Percentiles rank a stretch among this genome's conserved stretches.
Conservation (phyloP, 169 alveolate species). For the Toxoplasma gondii region DNA sequence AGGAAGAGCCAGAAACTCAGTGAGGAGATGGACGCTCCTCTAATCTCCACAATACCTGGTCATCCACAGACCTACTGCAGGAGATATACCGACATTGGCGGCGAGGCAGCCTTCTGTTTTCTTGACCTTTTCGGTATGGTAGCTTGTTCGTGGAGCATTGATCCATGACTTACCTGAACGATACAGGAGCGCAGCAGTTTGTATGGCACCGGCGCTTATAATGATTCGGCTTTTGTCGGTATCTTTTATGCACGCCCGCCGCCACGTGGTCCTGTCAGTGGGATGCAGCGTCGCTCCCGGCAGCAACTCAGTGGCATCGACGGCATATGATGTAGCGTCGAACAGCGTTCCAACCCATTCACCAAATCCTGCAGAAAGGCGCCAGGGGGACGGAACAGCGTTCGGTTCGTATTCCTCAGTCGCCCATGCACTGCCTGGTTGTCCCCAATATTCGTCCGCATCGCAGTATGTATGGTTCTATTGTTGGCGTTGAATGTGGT, state of each 20-base stretch:
- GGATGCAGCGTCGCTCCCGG: neutral
- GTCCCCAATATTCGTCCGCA: too few relatives aligned
- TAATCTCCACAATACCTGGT: too few relatives aligned
- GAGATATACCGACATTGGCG: too few relatives aligned
- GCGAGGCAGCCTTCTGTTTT: too few relatives aligned
- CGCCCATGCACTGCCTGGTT: too few relatives aligned
- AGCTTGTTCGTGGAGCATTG: too few relatives aligned
- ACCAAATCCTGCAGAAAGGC: slow-evolving; percentile 35
- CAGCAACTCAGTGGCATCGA: slow-evolving; percentile 28
- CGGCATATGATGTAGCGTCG: slow-evolving; percentile 45
- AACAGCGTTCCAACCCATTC: slow-evolving; percentile 52
- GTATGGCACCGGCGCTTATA: slow-evolving; percentile 74
- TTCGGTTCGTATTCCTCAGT: too few relatives aligned
- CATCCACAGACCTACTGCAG: too few relatives aligned
- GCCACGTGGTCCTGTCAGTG: neutral
- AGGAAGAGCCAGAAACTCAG: neutral
- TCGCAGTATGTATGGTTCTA: too few relatives aligned
- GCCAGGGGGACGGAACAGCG: neutral
- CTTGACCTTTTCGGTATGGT: too few relatives aligned
- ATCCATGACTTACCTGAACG: slow-evolving; percentile 63
- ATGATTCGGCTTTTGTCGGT: slow-evolving; percentile 60
- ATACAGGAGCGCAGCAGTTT: slow-evolving; percentile 72
- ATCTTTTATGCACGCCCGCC: slow-evolving; percentile 47
- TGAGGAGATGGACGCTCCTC: too few relatives aligned
- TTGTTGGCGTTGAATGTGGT: too few relatives aligned